Base-by-base conservation (phyloP, 495 filamentous ascomycete genomes). In the Platismatia glauca region DNA sequence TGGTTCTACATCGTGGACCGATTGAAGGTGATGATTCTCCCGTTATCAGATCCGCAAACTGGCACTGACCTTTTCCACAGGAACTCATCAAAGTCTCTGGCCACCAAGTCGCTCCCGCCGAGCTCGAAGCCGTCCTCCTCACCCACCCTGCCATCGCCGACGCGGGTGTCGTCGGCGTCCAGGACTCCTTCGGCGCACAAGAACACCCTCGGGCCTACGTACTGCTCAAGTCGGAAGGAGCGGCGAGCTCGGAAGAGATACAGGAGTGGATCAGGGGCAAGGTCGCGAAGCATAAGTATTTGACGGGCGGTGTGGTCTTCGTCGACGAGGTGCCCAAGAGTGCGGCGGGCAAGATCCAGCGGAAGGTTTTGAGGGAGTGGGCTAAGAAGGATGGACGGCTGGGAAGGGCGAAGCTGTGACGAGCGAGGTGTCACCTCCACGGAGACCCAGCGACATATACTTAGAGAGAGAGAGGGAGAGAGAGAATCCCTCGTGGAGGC, bases 21-120 rank as follows among this genome's bases (percentile, higher is more conserved):
- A 8, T 76, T 77, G 67, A 81, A 76, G 67, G 73, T 64, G 27
- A 53, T 24, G 35, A 55, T 15, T 4, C 16, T 35, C 13, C 5
- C 37, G 4, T 18, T 0, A 46, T 0, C 64, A 75, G 82, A 64
- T 78, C 83, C 57, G 22, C 62, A 72, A 37, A 72, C 82, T 41
- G 82, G 81, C 11, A 78, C 84, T 67, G 81, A 87, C 66, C 84
- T 18, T 73, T 73, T 84, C 90, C 68, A 89, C 87, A 8, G 90
- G 90, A 95, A 74, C 76, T 95, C 53, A 94, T 95, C 75, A 95
- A 95, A 76, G 92, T 93, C 71, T 75, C 61, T 61, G 91, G 90
- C 24, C 90, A 92, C 77, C 91, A 94, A 71, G 89, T 95, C 8
- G 81, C 91, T 1, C 91, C 91, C 1, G 89, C 92, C 5, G 91